These are phyloP conservation scores for Trichocladium antarcticum DNA, from an alignment of 495 filamentous ascomycete species.

Conservation along the genomic window DNA sequence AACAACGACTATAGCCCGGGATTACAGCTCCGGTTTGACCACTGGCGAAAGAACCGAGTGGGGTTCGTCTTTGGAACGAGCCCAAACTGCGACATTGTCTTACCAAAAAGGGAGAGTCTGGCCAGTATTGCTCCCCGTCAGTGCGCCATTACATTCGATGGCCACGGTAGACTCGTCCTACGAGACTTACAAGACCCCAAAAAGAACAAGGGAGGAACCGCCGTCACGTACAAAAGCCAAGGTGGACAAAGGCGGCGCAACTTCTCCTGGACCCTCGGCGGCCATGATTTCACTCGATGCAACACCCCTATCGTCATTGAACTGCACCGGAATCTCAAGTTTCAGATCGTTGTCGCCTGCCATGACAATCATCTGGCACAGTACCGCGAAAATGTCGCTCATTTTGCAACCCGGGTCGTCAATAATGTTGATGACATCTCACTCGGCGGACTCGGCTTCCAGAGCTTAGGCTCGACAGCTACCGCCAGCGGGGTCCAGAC, in stretches of 20 bases:
- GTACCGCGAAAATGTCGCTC: conserved; percentile 4
- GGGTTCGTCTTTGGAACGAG: not conserved
- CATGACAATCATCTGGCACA: not conserved
- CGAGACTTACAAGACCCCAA: not conserved
- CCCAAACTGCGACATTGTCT: not conserved
- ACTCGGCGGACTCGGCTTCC: too few relatives aligned
- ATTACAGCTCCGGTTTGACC: not conserved
- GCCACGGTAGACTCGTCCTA: not conserved
- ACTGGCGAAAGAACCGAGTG: not conserved
- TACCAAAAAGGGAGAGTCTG: not conserved
- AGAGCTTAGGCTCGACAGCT: too few relatives aligned
- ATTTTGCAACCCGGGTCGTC: not conserved
- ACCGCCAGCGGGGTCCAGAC: not conserved
- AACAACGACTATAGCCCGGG: not conserved
- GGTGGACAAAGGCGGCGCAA: not conserved
- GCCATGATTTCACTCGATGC: not conserved
- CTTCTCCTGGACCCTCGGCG: conserved; percentile 7
- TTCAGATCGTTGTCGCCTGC: conserved; percentile 5
- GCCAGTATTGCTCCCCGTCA: not conserved
- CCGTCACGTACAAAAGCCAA: not conserved
- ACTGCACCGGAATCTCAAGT: not conserved
- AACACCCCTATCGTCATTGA: not conserved
- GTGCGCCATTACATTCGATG: not conserved
- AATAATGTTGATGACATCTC: too few relatives aligned
- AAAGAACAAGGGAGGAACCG: not conserved